Percentiles rank a stretch among this genome's conserved stretches.
Evolutionary conservation across 2,329 filamentous ascomycete species (phyloP).

Genomic region (Chaetothyriales sp.): DNA sequence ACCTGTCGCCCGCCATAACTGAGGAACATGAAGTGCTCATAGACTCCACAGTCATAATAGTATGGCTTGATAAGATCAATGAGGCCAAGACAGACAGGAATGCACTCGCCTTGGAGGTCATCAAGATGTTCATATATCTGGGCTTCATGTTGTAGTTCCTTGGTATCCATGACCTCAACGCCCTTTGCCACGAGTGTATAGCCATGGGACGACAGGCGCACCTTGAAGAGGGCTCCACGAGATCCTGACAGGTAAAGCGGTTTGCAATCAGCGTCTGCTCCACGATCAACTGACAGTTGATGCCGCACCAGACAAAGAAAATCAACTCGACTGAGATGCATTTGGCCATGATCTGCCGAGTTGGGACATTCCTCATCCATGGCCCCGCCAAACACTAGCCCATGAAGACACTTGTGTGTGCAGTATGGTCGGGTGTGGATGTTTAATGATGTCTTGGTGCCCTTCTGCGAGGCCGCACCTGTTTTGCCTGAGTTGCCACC

Average conservation of each 20-base stretch:
- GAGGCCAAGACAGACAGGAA: conserved; percentile 18
- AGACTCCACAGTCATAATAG: not conserved
- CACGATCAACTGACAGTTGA: conserved; percentile 3
- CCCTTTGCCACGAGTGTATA: conserved; percentile 21
- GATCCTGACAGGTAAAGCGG: conserved; percentile 17
- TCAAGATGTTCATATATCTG: conserved; percentile 17
- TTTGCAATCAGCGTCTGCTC: conserved; percentile 9
- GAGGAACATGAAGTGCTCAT: conserved; percentile 2
- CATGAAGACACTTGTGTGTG: conserved; percentile 27
- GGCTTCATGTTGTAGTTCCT: conserved; percentile 16
- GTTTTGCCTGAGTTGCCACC: no score
- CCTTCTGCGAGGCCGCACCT: no score
- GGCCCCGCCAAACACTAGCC: conserved; percentile 19
- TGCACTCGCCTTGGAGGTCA: conserved; percentile 16
- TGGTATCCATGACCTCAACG: conserved; percentile 9
- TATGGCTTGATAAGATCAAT: conserved; percentile 10
- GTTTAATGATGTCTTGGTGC: no score
- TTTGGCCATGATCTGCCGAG: conserved; percentile 20
- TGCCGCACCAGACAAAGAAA: conserved; percentile 10
- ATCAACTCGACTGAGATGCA: conserved; percentile 10
- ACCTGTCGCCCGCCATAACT: not conserved
- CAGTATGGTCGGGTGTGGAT: conserved; percentile 21
- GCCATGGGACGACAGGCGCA: conserved; percentile 17
- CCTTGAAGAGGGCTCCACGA: conserved; percentile 19
- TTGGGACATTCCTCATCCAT: conserved; percentile 29